Conservation (phyloP, 2,329 filamentous ascomycete species). For the Aureobasidium sp. region DNA sequence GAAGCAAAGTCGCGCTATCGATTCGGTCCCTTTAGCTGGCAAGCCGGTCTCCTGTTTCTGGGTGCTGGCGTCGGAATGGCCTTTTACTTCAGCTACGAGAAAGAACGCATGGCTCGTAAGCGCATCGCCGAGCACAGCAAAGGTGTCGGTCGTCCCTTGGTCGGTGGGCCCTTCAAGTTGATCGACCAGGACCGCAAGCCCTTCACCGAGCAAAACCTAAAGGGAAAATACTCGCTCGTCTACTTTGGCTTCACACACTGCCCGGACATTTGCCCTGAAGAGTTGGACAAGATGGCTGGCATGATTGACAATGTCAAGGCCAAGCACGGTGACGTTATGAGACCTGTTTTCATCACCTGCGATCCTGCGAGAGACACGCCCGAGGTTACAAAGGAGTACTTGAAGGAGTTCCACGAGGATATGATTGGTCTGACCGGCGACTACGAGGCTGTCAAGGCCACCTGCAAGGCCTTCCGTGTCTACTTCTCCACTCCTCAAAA, state of each 20-base stretch:
- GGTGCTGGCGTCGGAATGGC: conserved; percentile 68
- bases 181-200: conserved; percentile 72
- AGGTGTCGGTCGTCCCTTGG: conserved; percentile 85
- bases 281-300: conserved; percentile 97
- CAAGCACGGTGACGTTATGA: conserved; percentile 47
- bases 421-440: conserved; percentile 87
- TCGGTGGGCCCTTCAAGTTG: conserved; percentile 79
- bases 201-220: conserved; percentile 74
- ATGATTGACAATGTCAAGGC: conserved; percentile 69
- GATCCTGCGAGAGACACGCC: conserved; percentile 89
- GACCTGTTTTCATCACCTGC: conserved; percentile 89
- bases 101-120: conserved; percentile 82
- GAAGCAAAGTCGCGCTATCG: conserved; percentile 40
- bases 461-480: conserved; percentile 93
- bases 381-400: conserved; percentile 73
- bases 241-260: conserved; percentile 99
- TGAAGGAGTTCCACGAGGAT: conserved; percentile 80
- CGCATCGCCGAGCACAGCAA: conserved; percentile 87
- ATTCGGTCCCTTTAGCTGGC: conserved; percentile 77
- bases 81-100: conserved; percentile 90
- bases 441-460: conserved; percentile 86
- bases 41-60: conserved; percentile 80
- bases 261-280: conserved; percentile 96
- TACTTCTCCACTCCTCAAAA: conserved; percentile 91
- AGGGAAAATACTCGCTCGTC: conserved; percentile 79